Conservation (phyloP, 768 basidiomycete species). For the Boletus reticuloceps region DNA sequence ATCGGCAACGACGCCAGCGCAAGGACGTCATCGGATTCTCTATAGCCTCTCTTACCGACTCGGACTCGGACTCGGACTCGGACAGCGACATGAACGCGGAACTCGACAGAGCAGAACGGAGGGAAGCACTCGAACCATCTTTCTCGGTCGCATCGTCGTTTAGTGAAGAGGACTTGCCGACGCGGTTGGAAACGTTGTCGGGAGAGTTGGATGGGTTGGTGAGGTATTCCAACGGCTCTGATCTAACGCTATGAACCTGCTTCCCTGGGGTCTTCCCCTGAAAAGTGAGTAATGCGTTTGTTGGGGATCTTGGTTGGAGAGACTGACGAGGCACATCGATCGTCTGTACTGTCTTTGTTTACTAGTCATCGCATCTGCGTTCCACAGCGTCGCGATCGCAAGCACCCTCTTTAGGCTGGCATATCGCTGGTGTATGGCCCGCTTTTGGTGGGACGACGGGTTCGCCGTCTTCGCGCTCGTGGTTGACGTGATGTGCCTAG, state of each 20-base stretch:
- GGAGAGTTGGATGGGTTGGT: conserved; percentile 70
- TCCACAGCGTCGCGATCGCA: conserved; percentile 23
- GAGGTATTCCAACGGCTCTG: conserved; percentile 37
- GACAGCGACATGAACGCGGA: conserved; percentile 33
- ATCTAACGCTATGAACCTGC: no score
- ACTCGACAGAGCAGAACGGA: conserved; percentile 16
- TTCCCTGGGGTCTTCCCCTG: no score
- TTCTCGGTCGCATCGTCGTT: conserved; percentile 41
- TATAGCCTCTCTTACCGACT: conserved; percentile 27
- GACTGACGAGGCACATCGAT: no score
- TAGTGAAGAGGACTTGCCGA: conserved; percentile 47
- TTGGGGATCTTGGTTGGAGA: no score
- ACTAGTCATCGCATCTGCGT: conserved; percentile 13
- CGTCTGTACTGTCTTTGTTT: no score
- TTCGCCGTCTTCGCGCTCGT: conserved; percentile 21
- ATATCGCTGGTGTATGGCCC: conserved; percentile 16
- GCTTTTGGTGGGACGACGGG: conserved; percentile 32
- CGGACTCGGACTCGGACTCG: conserved; percentile 18
- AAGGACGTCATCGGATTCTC: conserved; percentile 65
- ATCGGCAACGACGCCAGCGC: conserved; percentile 52
- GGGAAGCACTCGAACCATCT: conserved; percentile 31
- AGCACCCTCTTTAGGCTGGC: conserved; percentile 22
- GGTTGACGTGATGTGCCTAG: conserved; percentile 16
- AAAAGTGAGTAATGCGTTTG: no score
- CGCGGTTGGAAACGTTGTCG: conserved; percentile 60